Evolutionary conservation across 2,329 filamentous ascomycete species (phyloP).

Genomic region (Tolypocladium inflatum): DNA sequence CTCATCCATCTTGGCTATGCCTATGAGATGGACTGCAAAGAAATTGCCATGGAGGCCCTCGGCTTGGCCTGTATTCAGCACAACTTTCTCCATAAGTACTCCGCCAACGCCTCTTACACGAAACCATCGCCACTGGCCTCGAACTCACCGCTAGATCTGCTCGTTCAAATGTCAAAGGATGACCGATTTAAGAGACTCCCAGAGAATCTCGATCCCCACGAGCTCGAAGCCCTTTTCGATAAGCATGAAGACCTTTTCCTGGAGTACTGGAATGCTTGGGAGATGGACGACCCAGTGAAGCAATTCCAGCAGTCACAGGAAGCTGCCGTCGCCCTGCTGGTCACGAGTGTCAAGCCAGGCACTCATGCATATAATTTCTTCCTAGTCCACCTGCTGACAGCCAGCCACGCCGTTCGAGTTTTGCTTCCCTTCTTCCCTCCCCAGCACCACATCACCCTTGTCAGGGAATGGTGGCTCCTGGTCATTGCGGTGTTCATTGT

Average conservation of each 20-base stretch:
- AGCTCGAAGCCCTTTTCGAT: constrained; percentile 59
- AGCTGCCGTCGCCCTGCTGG: constrained; percentile 49
- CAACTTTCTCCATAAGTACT: constrained; percentile 51
- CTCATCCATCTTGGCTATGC: constrained; percentile 95
- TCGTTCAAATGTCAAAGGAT: constrained; percentile 62
- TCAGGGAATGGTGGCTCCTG: constrained; percentile 87
- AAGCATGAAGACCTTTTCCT: constrained; percentile 61
- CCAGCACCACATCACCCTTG: constrained; percentile 61
- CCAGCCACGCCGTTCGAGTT: constrained; percentile 80
- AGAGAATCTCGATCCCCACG: constrained; percentile 44
- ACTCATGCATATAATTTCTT: constrained; percentile 72
- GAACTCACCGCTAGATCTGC: constrained; percentile 57
- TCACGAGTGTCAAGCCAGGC: constrained; percentile 48
- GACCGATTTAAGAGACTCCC: constrained; percentile 60
- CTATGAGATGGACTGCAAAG: constrained; percentile 76
- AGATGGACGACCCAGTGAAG: constrained; percentile 55
- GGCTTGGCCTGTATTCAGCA: constrained; percentile 53
- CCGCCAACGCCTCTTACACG: constrained; percentile 67
- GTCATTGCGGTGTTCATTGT: constrained; percentile 69
- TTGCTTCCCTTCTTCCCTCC: constrained; percentile 68
- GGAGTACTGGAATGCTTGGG: constrained; percentile 89
- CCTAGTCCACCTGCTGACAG: constrained; percentile 71
- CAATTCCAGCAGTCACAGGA: constrained; percentile 68
- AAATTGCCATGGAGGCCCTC: constrained; percentile 82
- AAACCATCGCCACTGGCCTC: constrained; percentile 50